A percentile compares a stretch with the other conserved stretches of the same genome.
Conservation (phyloP, 1,284 basidiomycete genomes). For the Trichosporon coremiiforme region DNA sequence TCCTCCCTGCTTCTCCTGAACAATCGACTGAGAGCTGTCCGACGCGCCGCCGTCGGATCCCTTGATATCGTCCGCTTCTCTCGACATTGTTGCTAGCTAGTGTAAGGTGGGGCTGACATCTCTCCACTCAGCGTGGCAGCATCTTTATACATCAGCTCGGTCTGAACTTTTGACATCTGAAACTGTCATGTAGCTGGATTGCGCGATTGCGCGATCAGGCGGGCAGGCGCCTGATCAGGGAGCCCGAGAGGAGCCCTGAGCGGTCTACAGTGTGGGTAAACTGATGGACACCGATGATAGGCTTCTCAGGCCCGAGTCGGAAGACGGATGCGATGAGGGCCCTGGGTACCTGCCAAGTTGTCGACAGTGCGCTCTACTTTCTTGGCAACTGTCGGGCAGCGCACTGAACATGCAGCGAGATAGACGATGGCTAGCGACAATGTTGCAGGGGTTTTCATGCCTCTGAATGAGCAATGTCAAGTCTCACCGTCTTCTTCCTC, state of each 20-base stretch:
- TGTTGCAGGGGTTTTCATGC: too few species aligned
- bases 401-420: too few species aligned
- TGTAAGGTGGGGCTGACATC: background rate
- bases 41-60: background rate
- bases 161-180: background rate
- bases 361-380: background rate
- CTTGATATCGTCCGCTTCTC: background rate
- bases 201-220: background rate
- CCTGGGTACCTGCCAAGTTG: background rate
- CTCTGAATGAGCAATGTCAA: too few species aligned
- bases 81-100: background rate
- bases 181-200: background rate
- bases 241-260: background rate
- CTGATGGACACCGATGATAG: background rate
- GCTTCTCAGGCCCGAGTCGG: background rate
- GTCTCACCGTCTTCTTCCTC: too few species aligned
- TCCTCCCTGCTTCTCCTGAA: background rate
- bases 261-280: background rate
- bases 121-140: background rate
- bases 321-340: background rate
- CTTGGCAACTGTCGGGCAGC: too few species aligned
- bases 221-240: background rate
- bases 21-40: background rate
- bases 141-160: background rate
- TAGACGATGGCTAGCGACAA: too few species aligned